Percentiles rank a stretch among this genome's conserved stretches.
phyloP scores from a whole-genome alignment of 768 basidiomycete genomes.

The Nevesoporus exiguus region DNA sequence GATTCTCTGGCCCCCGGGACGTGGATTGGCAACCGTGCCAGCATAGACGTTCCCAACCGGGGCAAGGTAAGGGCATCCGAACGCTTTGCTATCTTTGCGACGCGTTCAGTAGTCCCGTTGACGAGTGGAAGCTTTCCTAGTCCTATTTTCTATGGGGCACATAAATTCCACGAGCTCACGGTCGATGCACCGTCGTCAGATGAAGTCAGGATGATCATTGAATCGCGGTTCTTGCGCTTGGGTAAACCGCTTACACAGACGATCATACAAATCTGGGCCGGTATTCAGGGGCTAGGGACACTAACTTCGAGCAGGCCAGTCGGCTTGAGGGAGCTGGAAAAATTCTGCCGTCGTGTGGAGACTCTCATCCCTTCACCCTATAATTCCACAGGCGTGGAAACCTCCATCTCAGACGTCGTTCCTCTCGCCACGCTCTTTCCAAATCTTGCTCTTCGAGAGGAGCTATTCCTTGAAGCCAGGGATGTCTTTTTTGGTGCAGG shows the following conservation, averaged over 20 bases:
- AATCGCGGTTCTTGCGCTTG: conserved; percentile 62
- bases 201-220: conserved; percentile 71
- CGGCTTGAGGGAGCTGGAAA: conserved; percentile 78
- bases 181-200: conserved; percentile 56
- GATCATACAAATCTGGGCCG: conserved; percentile 69
- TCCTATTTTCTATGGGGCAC: conserved; percentile 78
- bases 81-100: conserved; percentile 85
- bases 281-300: conserved; percentile 49
- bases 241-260: conserved; percentile 44
- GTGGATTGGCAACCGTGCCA: conserved; percentile 70
- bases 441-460: conserved; percentile 77
- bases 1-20: conserved; percentile 69
- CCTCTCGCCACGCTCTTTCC: conserved; percentile 51
- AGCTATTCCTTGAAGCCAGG: conserved; percentile 81
- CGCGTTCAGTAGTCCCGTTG: conserved; percentile 61
- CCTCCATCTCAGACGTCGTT: conserved; percentile 19
- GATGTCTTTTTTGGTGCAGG: conserved; percentile 90
- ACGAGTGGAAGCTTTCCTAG: conserved; percentile 46
- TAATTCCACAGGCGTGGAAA: conserved; percentile 40
- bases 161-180: conserved; percentile 75
- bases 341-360: conserved; percentile 75
- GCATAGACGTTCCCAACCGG: conserved; percentile 68
- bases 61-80: conserved; percentile 73
- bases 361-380: conserved; percentile 51
- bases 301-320: conserved; percentile 54